Percentiles rank a stretch among this genome's conserved stretches.
These are phyloP conservation scores for Laburnicola sp. DNA, from an alignment of 2,329 filamentous ascomycete species.

Conservation along the genomic window DNA sequence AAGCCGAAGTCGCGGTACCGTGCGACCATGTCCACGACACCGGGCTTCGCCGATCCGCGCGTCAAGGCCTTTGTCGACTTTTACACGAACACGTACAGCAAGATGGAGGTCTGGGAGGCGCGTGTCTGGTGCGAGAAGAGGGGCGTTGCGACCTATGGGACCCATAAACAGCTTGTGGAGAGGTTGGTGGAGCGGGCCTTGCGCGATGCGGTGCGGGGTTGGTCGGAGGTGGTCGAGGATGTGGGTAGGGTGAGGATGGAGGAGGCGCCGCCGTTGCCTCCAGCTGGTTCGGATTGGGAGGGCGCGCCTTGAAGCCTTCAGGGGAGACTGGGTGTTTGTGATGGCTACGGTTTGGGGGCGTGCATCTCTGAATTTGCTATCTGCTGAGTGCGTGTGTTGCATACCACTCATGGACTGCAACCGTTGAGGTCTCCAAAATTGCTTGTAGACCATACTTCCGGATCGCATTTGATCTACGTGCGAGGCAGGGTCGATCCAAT, in stretches of 20 bases:
- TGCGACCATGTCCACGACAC: background rate
- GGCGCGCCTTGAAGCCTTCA: no score
- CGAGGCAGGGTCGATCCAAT: no score
- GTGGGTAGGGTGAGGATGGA: background rate
- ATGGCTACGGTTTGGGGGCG: no score
- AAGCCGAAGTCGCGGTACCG: background rate
- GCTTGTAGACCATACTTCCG: no score
- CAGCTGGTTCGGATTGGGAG: no score
- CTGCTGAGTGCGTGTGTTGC: no score
- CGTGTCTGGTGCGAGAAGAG: background rate
- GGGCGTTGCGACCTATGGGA: background rate
- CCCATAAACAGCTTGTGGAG: background rate
- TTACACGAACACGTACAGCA: background rate
- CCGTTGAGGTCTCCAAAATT: no score
- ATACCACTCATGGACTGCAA: no score
- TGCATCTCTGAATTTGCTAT: no score
- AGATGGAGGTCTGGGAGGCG: background rate
- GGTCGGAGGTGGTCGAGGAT: background rate
- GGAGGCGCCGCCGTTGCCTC: background rate
- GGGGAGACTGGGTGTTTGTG: no score
- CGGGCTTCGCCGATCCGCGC: background rate
- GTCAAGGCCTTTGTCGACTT: background rate
- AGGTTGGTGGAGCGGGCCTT: constrained; percentile 4
- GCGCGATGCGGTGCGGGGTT: constrained; percentile 1
- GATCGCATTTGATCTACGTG: no score